Base-by-base conservation (phyloP, 129 eudicot species). In the Silybum marianum region DNA sequence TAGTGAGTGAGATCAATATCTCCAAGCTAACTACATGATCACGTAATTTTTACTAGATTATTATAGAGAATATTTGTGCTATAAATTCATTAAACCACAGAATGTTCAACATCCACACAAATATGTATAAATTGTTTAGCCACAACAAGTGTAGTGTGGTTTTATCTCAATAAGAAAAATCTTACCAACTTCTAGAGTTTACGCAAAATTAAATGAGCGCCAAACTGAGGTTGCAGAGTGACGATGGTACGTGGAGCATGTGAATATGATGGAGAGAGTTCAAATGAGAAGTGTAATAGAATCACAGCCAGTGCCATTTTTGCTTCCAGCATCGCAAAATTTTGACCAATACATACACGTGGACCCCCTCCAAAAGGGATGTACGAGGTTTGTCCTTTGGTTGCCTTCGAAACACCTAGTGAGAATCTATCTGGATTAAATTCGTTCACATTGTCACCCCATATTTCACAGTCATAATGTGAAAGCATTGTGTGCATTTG, bases 321-420 rank as follows among this genome's bases (percentile, higher is more conserved):
- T 14, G 88, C 88, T 85, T 85, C 85, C 80, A 80, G 11, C 83
- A 80, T 80, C 1, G 78, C 77, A 23, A 80, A 80, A 34, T 80
- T 80, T 71, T 80, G 83, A 71, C 83, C 83, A 48, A 80, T 36
- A 36, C 83, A 80, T 51, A 80, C 39, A 54, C 72, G 83, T 2
- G 83, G 83, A 72, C 78, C 83, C 19, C 83, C 77, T 71, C 83
- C 83, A 32, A 80, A 80, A 1, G 83, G 83, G 71, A 72, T 36
- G 70, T 71, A 80, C 4, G 40, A 60, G 42, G 69, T 22, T 68
- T 40, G 85, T 51, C 85, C 80, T 3, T 84, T 78, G 34, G 83
- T 78, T 48, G 19, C 78, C 69, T 58, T 62, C 2, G 44, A 77
- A 34, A 72, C 58, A 0, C 84, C 84, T 81, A 63, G 44, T 10